These are phyloP conservation scores for Suillus plorans DNA, from an alignment of 768 basidiomycete species.

Conservation along the genomic window DNA sequence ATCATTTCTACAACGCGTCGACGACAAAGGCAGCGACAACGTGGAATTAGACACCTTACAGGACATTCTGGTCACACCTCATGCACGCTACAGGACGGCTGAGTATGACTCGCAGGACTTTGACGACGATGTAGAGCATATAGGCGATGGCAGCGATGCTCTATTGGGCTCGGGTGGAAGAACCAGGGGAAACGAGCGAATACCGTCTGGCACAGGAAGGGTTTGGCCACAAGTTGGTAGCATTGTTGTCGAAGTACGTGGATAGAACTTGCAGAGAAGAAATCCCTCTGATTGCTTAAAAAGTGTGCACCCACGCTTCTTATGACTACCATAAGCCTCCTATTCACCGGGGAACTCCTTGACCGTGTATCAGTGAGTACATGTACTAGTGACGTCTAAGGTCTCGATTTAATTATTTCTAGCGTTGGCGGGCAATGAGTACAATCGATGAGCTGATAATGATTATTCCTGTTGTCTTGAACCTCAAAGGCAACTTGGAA, in stretches of 20 bases:
- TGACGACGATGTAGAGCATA: constrained; percentile 31
- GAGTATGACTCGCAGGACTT: constrained; percentile 34
- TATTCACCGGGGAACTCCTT: constrained; percentile 90
- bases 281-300: constrained; percentile 8
- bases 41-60: constrained; percentile 38
- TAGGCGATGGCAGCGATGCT: constrained; percentile 43
- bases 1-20: background rate
- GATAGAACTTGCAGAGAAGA: background rate
- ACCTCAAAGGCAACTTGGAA: constrained; percentile 97
- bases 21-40: constrained; percentile 5
- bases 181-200: constrained; percentile 26
- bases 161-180: constrained; percentile 40
- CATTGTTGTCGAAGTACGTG: constrained; percentile 71
- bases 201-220: constrained; percentile 11
- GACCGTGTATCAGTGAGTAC: constrained; percentile 79
- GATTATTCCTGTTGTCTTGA: constrained; percentile 91
- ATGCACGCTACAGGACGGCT: constrained; percentile 14
- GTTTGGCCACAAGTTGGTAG: constrained; percentile 57
- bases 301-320: constrained; percentile 89
- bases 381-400: background rate
- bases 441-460: constrained; percentile 94
- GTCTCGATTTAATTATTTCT: constrained; percentile 4
- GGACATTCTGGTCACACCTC: constrained; percentile 23
- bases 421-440: constrained; percentile 89
- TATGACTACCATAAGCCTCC: constrained; percentile 76